Percentiles rank a stretch among this genome's conserved stretches.
Evolutionary conservation across 495 filamentous ascomycete genomes (phyloP).

Genomic region (Penicillium crystallinum): DNA sequence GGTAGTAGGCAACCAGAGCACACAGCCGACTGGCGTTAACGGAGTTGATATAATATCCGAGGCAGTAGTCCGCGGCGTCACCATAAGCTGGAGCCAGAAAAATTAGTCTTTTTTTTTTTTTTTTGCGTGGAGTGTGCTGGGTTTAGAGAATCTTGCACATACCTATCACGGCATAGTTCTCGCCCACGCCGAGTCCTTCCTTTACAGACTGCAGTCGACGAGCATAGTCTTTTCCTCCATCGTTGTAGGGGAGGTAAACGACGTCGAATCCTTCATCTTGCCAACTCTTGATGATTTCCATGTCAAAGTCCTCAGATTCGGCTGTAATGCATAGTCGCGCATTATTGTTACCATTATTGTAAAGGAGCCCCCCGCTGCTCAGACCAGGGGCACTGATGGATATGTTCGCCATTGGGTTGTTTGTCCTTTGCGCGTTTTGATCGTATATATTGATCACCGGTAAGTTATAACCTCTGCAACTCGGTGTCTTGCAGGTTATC

Average conservation of each 20-base stretch:
- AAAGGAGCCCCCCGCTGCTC: constrained; percentile 35
- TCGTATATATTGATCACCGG: not conserved
- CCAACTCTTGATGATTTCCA: constrained; percentile 52
- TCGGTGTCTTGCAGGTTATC: not conserved
- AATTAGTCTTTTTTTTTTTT: too few species aligned
- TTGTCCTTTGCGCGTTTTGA: not conserved
- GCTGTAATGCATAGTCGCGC: constrained; percentile 60
- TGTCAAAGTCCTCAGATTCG: constrained; percentile 58
- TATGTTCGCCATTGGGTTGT: constrained; percentile 30
- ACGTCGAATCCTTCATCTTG: constrained; percentile 63
- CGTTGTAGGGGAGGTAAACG: constrained; percentile 52
- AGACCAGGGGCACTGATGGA: constrained; percentile 37
- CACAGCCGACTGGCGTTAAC: constrained; percentile 37
- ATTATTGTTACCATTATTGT: constrained; percentile 38
- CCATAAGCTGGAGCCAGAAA: constrained; percentile 43
- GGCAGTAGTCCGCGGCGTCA: constrained; percentile 52
- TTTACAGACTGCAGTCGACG: constrained; percentile 40
- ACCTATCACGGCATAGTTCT: constrained; percentile 49
- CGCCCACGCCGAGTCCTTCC: constrained; percentile 42
- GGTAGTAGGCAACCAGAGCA: constrained; percentile 59
- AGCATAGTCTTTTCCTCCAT: constrained; percentile 50
- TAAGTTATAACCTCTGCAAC: not conserved
- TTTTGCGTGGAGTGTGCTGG: not conserved
- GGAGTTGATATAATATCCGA: constrained; percentile 51
- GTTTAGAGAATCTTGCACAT: not conserved